Evolutionary conservation across 129 eudicot genomes (phyloP).

Genomic region (Helichrysum umbraculigerum): DNA sequence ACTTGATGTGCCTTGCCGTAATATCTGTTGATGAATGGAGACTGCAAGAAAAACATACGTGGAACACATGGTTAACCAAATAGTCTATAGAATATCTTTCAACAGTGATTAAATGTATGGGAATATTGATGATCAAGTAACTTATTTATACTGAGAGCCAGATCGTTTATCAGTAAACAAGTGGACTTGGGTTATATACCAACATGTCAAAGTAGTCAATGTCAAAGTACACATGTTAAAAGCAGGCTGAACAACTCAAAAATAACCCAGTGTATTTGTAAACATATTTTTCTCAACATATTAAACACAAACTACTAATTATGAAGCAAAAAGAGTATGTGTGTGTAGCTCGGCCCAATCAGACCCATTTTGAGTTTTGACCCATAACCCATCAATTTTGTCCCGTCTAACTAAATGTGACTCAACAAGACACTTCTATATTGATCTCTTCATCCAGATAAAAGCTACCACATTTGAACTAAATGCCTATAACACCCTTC

Average conservation of each 20-base stretch:
- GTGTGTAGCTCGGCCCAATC: too few species aligned
- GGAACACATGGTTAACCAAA: constrained; percentile 1
- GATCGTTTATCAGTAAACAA: too few species aligned
- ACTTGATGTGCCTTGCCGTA: constrained; percentile 83
- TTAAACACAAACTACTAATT: too few species aligned
- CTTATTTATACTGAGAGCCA: neutral
- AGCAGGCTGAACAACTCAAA: too few species aligned
- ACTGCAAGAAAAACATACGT: constrained; percentile 44
- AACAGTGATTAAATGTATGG: neutral
- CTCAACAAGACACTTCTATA: neutral
- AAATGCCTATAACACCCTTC: neutral
- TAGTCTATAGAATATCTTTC: neutral
- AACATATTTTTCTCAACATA: too few species aligned
- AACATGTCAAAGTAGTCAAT: neutral
- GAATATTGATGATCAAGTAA: neutral
- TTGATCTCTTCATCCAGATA: neutral
- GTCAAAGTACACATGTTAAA: neutral
- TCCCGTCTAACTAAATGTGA: neutral
- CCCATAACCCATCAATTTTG: too few species aligned
- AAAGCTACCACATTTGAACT: neutral
- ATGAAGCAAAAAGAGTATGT: too few species aligned
- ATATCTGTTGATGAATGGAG: constrained; percentile 78
- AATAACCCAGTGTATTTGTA: too few species aligned
- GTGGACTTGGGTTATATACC: too few species aligned
- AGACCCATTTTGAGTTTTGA: too few species aligned